phyloP scores from a whole-genome alignment of 2,329 filamentous ascomycete genomes.

The Polytolypa hystricis region DNA sequence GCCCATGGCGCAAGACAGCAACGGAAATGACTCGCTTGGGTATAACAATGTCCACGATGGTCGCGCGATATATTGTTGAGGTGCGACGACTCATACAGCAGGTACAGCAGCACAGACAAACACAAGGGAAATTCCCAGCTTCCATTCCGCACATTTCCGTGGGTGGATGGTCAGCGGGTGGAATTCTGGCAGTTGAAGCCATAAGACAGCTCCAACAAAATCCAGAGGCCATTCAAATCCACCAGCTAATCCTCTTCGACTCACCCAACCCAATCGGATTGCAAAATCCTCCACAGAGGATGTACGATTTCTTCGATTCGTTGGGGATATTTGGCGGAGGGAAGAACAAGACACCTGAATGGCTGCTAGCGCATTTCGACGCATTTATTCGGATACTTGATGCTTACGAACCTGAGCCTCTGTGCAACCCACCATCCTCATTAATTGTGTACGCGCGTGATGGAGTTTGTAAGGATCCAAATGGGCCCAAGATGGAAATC shows the following conservation, averaged over 20 bases:
- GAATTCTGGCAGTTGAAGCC: slow-evolving; percentile 44
- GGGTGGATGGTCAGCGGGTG: slow-evolving; percentile 46
- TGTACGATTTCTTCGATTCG: slow-evolving; percentile 40
- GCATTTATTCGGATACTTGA: slow-evolving; percentile 39
- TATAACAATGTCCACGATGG: slow-evolving; percentile 56
- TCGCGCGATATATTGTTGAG: slow-evolving; percentile 54
- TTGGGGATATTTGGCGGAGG: slow-evolving; percentile 38
- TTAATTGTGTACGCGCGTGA: slow-evolving; percentile 3
- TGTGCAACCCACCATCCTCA: slow-evolving; percentile 8
- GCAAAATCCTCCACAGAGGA: slow-evolving; percentile 50
- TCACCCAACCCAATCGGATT: slow-evolving; percentile 49
- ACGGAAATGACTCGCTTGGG: slow-evolving; percentile 53
- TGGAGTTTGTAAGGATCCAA: slow-evolving; percentile 8
- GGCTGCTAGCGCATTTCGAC: slow-evolving; percentile 42
- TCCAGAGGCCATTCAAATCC: slow-evolving; percentile 40
- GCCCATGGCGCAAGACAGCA: slow-evolving; percentile 59
- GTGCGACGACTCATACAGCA: no score
- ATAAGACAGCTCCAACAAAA: slow-evolving; percentile 37
- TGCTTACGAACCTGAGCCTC: slow-evolving; percentile 28
- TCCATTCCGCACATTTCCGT: no score
- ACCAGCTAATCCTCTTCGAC: slow-evolving; percentile 42
- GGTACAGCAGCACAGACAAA: no score
- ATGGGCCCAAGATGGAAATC: slow-evolving; percentile 4
- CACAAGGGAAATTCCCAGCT: slow-evolving; percentile 49
- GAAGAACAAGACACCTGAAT: slow-evolving; percentile 34